A percentile compares a stretch with the other conserved stretches of the same genome.
Conservation (phyloP, 2,329 filamentous ascomycete species). For the Trichoderma atroviride region DNA sequence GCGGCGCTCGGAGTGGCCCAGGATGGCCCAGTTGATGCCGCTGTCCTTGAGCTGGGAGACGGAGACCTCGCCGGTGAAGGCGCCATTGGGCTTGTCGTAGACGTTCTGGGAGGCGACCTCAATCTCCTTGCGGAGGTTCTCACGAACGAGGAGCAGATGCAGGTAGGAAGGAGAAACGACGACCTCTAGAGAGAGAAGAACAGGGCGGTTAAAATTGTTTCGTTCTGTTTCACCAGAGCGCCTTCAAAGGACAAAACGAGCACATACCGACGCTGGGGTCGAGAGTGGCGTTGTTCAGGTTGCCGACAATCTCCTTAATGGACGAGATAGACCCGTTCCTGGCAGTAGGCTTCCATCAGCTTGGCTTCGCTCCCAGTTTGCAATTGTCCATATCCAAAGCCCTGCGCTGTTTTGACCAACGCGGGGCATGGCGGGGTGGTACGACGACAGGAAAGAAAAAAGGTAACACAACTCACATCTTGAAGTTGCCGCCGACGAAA, state of each 20-base stretch:
- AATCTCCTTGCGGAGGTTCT: constrained; percentile 73
- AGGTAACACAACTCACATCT: constrained; percentile 72
- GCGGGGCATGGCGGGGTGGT: constrained; percentile 30
- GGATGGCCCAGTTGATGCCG: constrained; percentile 84
- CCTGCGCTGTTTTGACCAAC: constrained; percentile 38
- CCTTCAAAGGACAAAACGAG: background rate
- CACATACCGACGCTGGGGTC: constrained; percentile 72
- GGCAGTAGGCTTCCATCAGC: constrained; percentile 24
- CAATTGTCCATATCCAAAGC: background rate
- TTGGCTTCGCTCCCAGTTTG: background rate
- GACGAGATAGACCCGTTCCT: constrained; percentile 93
- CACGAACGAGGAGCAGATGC: constrained; percentile 86
- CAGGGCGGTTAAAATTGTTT: background rate
- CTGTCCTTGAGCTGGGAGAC: constrained; percentile 88
- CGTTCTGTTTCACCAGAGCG: background rate
- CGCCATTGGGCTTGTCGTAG: constrained; percentile 94
- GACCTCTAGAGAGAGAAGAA: constrained; percentile 65
- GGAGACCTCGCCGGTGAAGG: constrained; percentile 96
- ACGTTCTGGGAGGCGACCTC: constrained; percentile 95
- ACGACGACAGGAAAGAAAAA: constrained; percentile 30
- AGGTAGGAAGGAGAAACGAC: constrained; percentile 89
- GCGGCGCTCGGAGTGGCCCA: constrained; percentile 94
- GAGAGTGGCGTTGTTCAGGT: constrained; percentile 83
- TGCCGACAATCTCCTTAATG: constrained; percentile 87
- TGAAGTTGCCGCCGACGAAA: constrained; percentile 99